These are phyloP conservation scores for Trichoderma sp. DNA, from an alignment of 2,329 filamentous ascomycete species.

Conservation along the genomic window DNA sequence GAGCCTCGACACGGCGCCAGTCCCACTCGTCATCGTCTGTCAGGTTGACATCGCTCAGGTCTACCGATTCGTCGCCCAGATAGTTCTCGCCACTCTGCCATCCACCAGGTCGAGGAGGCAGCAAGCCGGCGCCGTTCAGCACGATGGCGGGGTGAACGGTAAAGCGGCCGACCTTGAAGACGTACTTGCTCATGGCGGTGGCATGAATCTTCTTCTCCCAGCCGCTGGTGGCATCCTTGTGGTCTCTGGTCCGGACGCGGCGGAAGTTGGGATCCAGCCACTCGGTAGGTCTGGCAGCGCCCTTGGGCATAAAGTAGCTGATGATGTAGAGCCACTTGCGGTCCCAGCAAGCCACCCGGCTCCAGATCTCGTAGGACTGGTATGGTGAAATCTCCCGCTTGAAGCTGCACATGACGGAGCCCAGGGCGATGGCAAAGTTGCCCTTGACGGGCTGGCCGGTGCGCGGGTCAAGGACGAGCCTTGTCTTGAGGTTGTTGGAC, in stretches of 20 bases:
- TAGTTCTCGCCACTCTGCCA: slow-evolving; percentile 51
- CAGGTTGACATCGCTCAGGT: slow-evolving; percentile 37
- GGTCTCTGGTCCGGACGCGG: slow-evolving; percentile 40
- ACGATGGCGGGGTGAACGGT: slow-evolving; percentile 81
- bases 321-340: slow-evolving; percentile 78
- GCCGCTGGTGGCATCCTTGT: slow-evolving; percentile 37
- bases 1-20: slow-evolving; percentile 56
- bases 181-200: slow-evolving; percentile 74
- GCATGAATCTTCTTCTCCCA: slow-evolving; percentile 67
- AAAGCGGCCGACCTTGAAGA: slow-evolving; percentile 75
- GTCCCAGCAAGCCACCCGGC: slow-evolving; percentile 69
- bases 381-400: slow-evolving; percentile 70
- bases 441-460: slow-evolving; percentile 51
- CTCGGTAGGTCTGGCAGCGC: slow-evolving; percentile 52
- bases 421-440: slow-evolving; percentile 62
- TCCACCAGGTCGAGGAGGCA: slow-evolving; percentile 70
- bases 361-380: slow-evolving; percentile 71
- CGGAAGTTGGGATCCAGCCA: slow-evolving; percentile 51
- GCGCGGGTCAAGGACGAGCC: slow-evolving; percentile 50
- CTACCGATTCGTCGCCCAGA: slow-evolving; percentile 38
- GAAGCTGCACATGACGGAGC: slow-evolving; percentile 71
- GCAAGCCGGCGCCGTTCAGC: slow-evolving; percentile 66
- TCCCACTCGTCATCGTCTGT: slow-evolving; percentile 47
- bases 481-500: slow-evolving; percentile 46
- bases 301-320: slow-evolving; percentile 68